Evolutionary conservation across 805 yeast genomes (phyloP).

Genomic region (Wickerhamomyces chaumierensis): DNA sequence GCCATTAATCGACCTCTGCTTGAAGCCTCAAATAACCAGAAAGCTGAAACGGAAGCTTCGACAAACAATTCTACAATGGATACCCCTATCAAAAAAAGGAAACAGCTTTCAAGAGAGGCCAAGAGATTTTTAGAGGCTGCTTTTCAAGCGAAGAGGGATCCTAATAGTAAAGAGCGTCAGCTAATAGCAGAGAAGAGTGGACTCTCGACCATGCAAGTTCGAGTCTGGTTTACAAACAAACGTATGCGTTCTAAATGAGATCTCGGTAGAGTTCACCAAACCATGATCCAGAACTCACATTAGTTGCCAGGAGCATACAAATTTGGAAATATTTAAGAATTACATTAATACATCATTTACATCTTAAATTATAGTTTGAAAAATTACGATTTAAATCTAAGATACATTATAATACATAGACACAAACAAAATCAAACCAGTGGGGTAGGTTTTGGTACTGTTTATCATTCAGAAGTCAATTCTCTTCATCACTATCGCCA

Average conservation of each 20-base stretch:
- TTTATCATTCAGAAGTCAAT: too few relatives aligned
- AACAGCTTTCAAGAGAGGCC: slow-evolving; percentile 5
- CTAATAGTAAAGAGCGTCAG: slow-evolving; percentile 20
- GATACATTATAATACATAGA: too few relatives aligned
- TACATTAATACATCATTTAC: too few relatives aligned
- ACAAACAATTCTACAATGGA: not conserved
- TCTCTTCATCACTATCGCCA: slow-evolving; percentile 37
- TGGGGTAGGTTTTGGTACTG: too few relatives aligned
- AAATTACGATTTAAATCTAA: too few relatives aligned
- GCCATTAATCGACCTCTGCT: not conserved
- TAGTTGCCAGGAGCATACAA: too few relatives aligned
- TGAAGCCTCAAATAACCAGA: not conserved
- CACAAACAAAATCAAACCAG: too few relatives aligned
- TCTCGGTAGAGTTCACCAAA: too few relatives aligned
- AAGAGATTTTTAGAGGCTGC: slow-evolving; percentile 12
- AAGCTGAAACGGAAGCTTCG: not conserved
- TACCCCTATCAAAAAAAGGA: slow-evolving; percentile 3
- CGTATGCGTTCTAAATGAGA: slow-evolving; percentile 19
- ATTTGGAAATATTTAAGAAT: too few relatives aligned
- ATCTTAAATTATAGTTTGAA: too few relatives aligned
- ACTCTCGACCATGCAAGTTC: slow-evolving; percentile 20
- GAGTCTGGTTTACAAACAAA: slow-evolving; percentile 26
- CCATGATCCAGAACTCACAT: too few relatives aligned
- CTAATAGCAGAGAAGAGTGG: slow-evolving; percentile 20
- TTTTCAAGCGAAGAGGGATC: slow-evolving; percentile 15